Evolutionary conservation across 208 protist genomes (phyloP).

Genomic region (Strigomonas galati): DNA sequence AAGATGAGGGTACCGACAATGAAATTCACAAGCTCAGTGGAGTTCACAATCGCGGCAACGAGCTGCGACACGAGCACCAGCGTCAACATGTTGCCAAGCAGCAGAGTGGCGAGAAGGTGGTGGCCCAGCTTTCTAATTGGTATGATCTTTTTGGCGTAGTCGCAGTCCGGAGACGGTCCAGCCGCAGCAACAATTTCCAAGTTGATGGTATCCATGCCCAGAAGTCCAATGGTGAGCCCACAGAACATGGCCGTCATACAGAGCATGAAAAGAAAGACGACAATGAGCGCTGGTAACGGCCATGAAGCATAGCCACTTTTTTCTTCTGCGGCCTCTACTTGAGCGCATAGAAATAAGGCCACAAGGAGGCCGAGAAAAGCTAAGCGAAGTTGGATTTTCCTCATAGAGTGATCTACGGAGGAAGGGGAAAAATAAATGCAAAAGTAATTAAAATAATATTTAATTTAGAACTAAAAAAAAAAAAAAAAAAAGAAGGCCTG

Average conservation of each 20-base stretch:
- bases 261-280: conserved; percentile 44
- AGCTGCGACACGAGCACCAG: conserved; percentile 80
- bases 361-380: background rate
- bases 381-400: background rate
- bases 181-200: conserved; percentile 78
- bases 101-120: conserved; percentile 61
- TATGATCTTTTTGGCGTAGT: conserved; percentile 65
- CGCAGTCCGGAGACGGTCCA: conserved; percentile 56
- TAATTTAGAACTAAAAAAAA: background rate
- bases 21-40: conserved; percentile 66
- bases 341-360: background rate
- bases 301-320: conserved; percentile 36
- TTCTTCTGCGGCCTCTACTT: conserved; percentile 7
- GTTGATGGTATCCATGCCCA: conserved; percentile 75
- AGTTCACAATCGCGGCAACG: conserved; percentile 58
- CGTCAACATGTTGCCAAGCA: conserved; percentile 83
- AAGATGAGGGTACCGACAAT: conserved; percentile 60
- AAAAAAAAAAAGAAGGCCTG: conserved; percentile 5
- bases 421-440: background rate
- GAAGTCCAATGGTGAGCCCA: conserved; percentile 75
- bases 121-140: conserved; percentile 71
- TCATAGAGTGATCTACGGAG: no score
- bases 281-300: conserved; percentile 40
- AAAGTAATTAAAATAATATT: conserved; percentile 3
- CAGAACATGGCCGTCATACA: conserved; percentile 75